A percentile compares a stretch with the other conserved stretches of the same genome.
phyloP scores from a whole-genome alignment of 495 filamentous ascomycete species.

The Lasiosphaeria miniovina region DNA sequence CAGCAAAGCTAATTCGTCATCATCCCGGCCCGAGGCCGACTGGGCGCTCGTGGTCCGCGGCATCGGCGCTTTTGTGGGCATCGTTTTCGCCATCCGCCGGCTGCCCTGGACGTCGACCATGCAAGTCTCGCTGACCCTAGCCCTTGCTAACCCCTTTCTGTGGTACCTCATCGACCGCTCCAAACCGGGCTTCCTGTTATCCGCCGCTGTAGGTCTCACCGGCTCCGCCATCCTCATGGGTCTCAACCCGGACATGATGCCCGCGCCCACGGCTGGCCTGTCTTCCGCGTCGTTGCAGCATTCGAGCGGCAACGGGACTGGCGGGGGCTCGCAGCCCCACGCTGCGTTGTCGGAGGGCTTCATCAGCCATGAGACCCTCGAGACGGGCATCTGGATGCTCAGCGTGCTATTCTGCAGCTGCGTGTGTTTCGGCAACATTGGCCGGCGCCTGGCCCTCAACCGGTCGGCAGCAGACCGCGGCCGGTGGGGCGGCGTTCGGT shows the following conservation, averaged over 20 bases:
- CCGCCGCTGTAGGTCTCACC: slow-evolving; percentile 62
- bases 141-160: slow-evolving; percentile 86
- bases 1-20: slow-evolving; percentile 1
- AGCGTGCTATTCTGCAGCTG: slow-evolving; percentile 92
- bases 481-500: slow-evolving; percentile 37
- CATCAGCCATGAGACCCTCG: slow-evolving; percentile 71
- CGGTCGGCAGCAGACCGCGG: slow-evolving; percentile 32
- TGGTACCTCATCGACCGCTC: slow-evolving; percentile 97
- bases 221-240: slow-evolving; percentile 72
- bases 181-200: slow-evolving; percentile 75
- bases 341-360: slow-evolving; percentile 19
- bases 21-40: slow-evolving; percentile 43
- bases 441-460: slow-evolving; percentile 66
- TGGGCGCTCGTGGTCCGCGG: slow-evolving; percentile 83
- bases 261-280: slow-evolving; percentile 42
- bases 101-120: slow-evolving; percentile 92
- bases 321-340: slow-evolving; percentile 34
- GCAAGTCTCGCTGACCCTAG: slow-evolving; percentile 86
- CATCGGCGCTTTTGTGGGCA: slow-evolving; percentile 90
- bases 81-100: slow-evolving; percentile 93
- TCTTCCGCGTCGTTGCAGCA: background rate
- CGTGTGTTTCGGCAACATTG: slow-evolving; percentile 95
- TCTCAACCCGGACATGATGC: slow-evolving; percentile 73
- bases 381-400: slow-evolving; percentile 79
- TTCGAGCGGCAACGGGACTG: background rate